Evolutionary conservation across 768 basidiomycete species (phyloP), one percentile per base, ranked within the genome.

Genomic region (Rhodotorula graminis): DNA sequence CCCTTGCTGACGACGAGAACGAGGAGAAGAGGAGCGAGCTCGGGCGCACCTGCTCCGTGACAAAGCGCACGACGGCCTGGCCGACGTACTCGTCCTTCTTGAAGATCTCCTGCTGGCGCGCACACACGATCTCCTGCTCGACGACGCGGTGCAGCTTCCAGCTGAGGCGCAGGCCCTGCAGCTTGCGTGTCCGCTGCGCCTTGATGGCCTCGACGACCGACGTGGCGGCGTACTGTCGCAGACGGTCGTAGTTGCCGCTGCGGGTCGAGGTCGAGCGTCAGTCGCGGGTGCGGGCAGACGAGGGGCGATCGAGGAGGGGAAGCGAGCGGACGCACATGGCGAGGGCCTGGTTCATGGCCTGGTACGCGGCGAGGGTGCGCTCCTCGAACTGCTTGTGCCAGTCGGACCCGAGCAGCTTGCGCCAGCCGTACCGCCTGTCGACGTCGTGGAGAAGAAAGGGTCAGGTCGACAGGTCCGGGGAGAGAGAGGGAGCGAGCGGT

Each of bases 141-240:
- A 67, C 57, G 19, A 68, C 66, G 40, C 64, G 56, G 66, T 74
- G 73, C 62, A 74, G 57, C 73, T 74, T 70, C 73, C 73, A 74
- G 63, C 62, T 68, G 62, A 74, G 56, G 37, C 66, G 58, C 25
- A 74, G 49, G 2, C 73, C 73, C 40, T 66, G 65, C 31, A 70
- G 49, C 25, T 68, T 64, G 7, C 65, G 58, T 9, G 65, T 58
- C n/a, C 73, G 73, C 59, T 74, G 69, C 14, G 63, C 52, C 66
- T 74, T 74, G 69, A 74, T 37, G 37, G 57, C 52, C 27, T 74
- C 73, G 53, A 71, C 42, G 15, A 74, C 69, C 25, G 58, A 40
- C 40, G 21, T 46, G 7, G 69, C 53, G 29, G 70, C 73, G 53
- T 56, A 70, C 23, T 67, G 50, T 18, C 64, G 65, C 16, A 67